These are phyloP conservation scores for Naematelia encephala DNA, from an alignment of 768 basidiomycete genomes.

Conservation along the genomic window DNA sequence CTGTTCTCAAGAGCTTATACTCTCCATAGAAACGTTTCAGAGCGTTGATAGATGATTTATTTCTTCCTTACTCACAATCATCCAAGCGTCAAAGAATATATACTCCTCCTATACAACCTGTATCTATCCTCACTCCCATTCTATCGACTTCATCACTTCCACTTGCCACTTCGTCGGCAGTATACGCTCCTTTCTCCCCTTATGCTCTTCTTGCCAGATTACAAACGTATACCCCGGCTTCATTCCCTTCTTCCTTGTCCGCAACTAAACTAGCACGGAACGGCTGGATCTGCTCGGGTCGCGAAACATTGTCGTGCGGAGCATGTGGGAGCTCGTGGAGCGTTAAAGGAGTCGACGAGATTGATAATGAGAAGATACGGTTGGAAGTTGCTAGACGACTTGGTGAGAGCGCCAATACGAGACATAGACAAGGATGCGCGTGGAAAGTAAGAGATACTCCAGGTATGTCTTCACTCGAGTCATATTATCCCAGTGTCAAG, in stretches of 20 bases:
- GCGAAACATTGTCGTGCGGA: conserved; percentile 20
- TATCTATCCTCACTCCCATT: neutral
- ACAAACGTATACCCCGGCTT: conserved; percentile 16
- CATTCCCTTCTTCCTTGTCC: conserved; percentile 8
- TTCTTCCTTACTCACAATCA: conserved; percentile 5
- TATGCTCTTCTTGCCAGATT: conserved; percentile 29
- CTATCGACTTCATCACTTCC: conserved; percentile 24
- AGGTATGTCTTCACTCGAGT: conserved; percentile 12
- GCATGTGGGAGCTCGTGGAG: conserved; percentile 17
- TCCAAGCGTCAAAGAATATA: conserved; percentile 21
- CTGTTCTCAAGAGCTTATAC: neutral
- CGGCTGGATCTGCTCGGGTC: conserved; percentile 26
- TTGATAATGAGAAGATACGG: conserved; percentile 19
- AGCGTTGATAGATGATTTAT: conserved; percentile 19
- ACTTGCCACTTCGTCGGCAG: conserved; percentile 12
- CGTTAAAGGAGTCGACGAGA: conserved; percentile 20
- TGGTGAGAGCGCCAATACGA: conserved; percentile 7
- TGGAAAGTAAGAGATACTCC: conserved; percentile 28
- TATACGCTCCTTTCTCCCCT: conserved; percentile 31
- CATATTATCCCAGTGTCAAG: too few relatives aligned
- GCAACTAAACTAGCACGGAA: conserved; percentile 14
- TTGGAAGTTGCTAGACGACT: conserved; percentile 29
- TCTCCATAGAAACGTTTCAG: conserved; percentile 22
- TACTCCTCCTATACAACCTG: neutral
- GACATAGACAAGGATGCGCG: conserved; percentile 28